These are phyloP conservation scores for Aspergillus ibericus DNA, from an alignment of 2,329 filamentous ascomycete genomes.

Conservation along the genomic window DNA sequence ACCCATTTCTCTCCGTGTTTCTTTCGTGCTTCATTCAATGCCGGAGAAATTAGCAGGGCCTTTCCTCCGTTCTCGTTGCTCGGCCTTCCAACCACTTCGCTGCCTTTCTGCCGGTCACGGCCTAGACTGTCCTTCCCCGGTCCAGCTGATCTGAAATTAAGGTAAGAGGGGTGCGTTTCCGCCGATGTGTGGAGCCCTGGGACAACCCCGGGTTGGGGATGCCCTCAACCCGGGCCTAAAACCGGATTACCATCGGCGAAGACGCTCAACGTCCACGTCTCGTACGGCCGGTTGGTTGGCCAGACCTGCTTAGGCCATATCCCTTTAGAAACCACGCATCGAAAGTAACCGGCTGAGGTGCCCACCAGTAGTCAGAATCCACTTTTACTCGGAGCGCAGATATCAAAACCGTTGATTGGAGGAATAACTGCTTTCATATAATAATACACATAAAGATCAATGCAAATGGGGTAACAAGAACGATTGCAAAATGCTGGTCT, in stretches of 20 bases:
- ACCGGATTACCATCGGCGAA: neutral
- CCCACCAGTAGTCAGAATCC: neutral
- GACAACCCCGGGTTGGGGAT: conserved; percentile 2
- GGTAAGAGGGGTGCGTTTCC: neutral
- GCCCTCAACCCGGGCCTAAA: neutral
- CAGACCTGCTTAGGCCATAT: neutral
- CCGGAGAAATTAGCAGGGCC: conserved; percentile 22
- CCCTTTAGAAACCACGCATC: neutral
- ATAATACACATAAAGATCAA: neutral
- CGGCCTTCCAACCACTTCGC: conserved; percentile 18
- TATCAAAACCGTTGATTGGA: neutral
- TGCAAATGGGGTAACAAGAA: neutral
- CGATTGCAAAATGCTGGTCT: neutral
- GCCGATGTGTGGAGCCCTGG: neutral
- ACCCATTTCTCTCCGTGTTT: conserved; percentile 25
- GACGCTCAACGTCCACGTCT: neutral
- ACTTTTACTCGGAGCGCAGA: neutral
- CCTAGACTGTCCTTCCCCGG: conserved; percentile 15
- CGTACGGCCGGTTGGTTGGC: neutral
- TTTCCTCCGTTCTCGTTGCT: conserved; percentile 13
- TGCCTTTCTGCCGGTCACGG: conserved; percentile 12
- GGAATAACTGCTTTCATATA: neutral
- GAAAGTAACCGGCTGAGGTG: neutral
- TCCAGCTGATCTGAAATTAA: conserved; percentile 10
- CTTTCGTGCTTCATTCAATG: conserved; percentile 26